phyloP scores from a whole-genome alignment of 495 filamentous ascomycete genomes.

The Stereocaulon alpinum region DNA sequence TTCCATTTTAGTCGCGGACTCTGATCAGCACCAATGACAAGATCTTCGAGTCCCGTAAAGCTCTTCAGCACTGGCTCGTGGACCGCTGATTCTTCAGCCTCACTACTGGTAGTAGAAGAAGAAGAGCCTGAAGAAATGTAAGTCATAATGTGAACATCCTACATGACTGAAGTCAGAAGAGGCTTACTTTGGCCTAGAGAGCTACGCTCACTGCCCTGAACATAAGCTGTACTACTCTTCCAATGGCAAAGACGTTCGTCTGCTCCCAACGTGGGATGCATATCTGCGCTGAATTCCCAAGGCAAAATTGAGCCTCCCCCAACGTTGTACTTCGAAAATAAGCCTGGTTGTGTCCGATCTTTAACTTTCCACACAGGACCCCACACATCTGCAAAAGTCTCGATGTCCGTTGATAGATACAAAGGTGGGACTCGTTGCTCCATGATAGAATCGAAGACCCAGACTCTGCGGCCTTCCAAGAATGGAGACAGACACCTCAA shows the following conservation, averaged over 20 bases:
- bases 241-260: slow-evolving; percentile 1
- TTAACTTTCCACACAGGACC: background rate
- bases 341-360: background rate
- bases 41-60: background rate
- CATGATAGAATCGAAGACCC: background rate
- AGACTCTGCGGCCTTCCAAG: background rate
- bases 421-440: background rate
- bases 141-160: background rate
- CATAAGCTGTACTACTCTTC: background rate
- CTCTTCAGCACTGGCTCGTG: background rate
- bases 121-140: background rate
- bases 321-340: background rate
- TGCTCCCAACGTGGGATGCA: background rate
- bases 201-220: background rate
- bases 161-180: background rate
- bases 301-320: background rate
- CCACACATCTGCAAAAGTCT: background rate
- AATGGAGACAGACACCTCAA: background rate
- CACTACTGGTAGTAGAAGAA: background rate
- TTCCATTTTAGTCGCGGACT: background rate
- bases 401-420: background rate
- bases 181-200: background rate
- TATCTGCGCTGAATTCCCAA: background rate
- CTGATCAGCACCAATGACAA: background rate
- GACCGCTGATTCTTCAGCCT: background rate